phyloP scores from a whole-genome alignment of 2,329 filamentous ascomycete species.

The Diaporthe batatas region DNA sequence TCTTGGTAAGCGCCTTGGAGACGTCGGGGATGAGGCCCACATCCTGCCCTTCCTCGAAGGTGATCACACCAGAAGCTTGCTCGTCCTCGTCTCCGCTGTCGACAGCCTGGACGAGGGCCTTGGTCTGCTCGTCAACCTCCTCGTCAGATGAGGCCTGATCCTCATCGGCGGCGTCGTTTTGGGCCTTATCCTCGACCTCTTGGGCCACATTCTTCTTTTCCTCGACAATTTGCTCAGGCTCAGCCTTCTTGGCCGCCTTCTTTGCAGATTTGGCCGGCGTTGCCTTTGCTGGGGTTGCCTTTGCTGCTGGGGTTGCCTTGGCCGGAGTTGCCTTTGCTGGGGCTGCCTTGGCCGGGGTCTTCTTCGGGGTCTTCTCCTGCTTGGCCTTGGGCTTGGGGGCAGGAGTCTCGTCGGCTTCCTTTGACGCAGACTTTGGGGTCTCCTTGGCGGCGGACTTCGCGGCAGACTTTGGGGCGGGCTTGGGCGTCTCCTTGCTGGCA shows the following conservation, averaged over 20 bases:
- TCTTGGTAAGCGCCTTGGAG: constrained; percentile 59
- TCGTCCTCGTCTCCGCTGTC: constrained; percentile 42
- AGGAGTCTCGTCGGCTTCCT: constrained; percentile 20
- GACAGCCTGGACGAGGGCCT: constrained; percentile 41
- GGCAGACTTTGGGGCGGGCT: constrained; percentile 1
- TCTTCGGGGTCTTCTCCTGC: constrained; percentile 33
- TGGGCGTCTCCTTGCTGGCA: constrained; percentile 2
- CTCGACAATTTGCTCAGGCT: constrained; percentile 47
- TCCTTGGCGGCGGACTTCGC: constrained; percentile 15
- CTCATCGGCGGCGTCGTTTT: constrained; percentile 6
- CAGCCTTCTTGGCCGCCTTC: constrained; percentile 41
- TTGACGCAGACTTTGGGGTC: constrained; percentile 15
- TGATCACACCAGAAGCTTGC: constrained; percentile 38
- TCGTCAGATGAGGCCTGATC: constrained; percentile 37
- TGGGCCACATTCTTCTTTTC: constrained; percentile 57
- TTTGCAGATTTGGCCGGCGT: constrained; percentile 25
- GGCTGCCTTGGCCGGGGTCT: constrained; percentile 1
- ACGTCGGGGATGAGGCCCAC: constrained; percentile 65
- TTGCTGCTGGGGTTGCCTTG: neutral
- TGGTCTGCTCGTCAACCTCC: constrained; percentile 42
- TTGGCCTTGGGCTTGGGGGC: constrained; percentile 30
- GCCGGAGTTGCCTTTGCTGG: neutral
- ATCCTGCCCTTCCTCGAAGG: constrained; percentile 63
- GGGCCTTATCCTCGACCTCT: constrained; percentile 11
- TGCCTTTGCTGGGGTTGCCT: neutral